Evolutionary conservation across 2,329 filamentous ascomycete genomes (phyloP).

Genomic region (Fusarium robinianum): DNA sequence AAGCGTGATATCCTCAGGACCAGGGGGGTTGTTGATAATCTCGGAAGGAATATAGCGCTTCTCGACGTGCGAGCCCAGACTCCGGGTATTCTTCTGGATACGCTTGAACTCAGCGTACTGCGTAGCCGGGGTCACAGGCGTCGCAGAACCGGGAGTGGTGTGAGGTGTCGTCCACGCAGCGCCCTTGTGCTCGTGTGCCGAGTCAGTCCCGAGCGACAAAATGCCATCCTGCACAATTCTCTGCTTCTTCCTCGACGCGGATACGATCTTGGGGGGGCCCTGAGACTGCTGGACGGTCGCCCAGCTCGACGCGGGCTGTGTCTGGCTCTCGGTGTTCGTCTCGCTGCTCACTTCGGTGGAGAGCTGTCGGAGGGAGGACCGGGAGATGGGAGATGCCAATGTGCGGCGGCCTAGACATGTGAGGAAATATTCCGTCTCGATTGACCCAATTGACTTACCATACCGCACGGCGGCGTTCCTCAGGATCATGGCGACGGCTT

Average conservation of each 20-base stretch:
- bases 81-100: slow-evolving; percentile 49
- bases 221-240: slow-evolving; percentile 41
- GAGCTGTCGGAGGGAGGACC: slow-evolving; percentile 39
- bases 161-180: slow-evolving; percentile 42
- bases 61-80: slow-evolving; percentile 54
- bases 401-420: slow-evolving; percentile 55
- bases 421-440: slow-evolving; percentile 8
- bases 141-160: slow-evolving; percentile 40
- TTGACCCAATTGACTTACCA: slow-evolving; percentile 47
- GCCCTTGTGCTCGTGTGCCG: slow-evolving; percentile 41
- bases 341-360: slow-evolving; percentile 39
- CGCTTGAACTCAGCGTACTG: slow-evolving; percentile 47
- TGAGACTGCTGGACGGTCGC: slow-evolving; percentile 27
- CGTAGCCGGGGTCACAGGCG: slow-evolving; percentile 44
- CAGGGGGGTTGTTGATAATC: slow-evolving; percentile 73
- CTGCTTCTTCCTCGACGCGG: slow-evolving; percentile 41
- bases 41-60: slow-evolving; percentile 67
- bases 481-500: slow-evolving; percentile 56
- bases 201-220: slow-evolving; percentile 43
- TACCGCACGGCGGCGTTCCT: slow-evolving; percentile 59
- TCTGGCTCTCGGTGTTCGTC: slow-evolving; percentile 20
- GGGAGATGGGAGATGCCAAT: slow-evolving; percentile 51
- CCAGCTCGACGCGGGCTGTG: slow-evolving; percentile 26
- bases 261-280: slow-evolving; percentile 31
- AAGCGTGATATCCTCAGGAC: slow-evolving; percentile 79